A percentile compares a stretch with the other conserved stretches of the same genome.
These are phyloP conservation scores for Phytopythium aichiense DNA, from an alignment of 352 stramenopile species.

Conservation along the genomic window DNA sequence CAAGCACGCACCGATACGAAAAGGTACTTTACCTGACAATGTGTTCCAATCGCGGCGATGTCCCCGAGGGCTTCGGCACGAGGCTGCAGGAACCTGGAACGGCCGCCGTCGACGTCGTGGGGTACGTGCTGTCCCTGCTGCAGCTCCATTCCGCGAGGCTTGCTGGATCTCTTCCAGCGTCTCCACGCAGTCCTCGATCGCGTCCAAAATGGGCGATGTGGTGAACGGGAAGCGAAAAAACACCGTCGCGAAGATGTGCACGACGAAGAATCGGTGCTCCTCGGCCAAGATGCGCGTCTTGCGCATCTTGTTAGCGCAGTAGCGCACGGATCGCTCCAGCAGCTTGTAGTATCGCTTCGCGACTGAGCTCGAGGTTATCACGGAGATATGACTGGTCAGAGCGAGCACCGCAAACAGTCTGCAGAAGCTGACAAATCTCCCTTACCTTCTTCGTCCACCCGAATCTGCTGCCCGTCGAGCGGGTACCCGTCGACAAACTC, in stretches of 20 bases:
- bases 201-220: conserved; percentile 38
- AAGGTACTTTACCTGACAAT: conserved; percentile 22
- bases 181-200: conserved; percentile 49
- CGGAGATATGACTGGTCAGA: not conserved
- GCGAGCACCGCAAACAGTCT: not conserved
- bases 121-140: not conserved
- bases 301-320: conserved; percentile 58
- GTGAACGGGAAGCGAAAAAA: conserved; percentile 70
- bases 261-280: conserved; percentile 69
- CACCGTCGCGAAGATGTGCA: conserved; percentile 60
- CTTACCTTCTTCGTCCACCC: conserved; percentile 36
- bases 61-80: conserved; percentile 46
- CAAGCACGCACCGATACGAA: too few relatives aligned
- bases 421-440: not conserved
- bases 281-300: conserved; percentile 64
- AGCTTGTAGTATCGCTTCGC: conserved; percentile 58
- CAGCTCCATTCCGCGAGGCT: not conserved
- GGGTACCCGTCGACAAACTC: conserved; percentile 73
- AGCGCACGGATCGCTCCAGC: conserved; percentile 49
- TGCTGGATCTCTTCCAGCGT: conserved; percentile 30
- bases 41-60: conserved; percentile 61
- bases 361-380: conserved; percentile 19
- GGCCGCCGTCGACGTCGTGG: not conserved
- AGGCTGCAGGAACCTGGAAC: conserved; percentile 9
- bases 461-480: conserved; percentile 50